Evolutionary conservation across 2,329 filamentous ascomycete species (phyloP).

Genomic region (Colletotrichum gigasporum): DNA sequence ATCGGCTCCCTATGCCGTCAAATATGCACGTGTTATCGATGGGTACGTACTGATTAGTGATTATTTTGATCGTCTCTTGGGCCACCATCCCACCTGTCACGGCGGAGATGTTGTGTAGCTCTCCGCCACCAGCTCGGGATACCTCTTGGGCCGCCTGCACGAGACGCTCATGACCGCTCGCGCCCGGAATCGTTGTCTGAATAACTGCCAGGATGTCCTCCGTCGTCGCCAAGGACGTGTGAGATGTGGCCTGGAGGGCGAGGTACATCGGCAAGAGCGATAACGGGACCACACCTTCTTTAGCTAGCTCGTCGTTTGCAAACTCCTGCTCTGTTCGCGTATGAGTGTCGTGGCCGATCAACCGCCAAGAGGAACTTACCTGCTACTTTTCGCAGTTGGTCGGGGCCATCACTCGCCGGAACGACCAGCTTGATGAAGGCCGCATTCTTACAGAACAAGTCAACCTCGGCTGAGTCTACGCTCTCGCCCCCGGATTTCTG

Average conservation of each 20-base stretch:
- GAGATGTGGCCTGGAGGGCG: slow-evolving; percentile 65
- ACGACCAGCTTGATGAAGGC: slow-evolving; percentile 91
- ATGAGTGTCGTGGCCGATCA: too few relatives aligned
- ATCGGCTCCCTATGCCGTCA: slow-evolving; percentile 72
- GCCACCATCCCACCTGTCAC: slow-evolving; percentile 90
- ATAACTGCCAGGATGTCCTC: slow-evolving; percentile 63
- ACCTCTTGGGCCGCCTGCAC: slow-evolving; percentile 70
- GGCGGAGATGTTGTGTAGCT: slow-evolving; percentile 92
- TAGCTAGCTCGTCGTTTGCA: slow-evolving; percentile 62
- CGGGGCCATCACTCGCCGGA: slow-evolving; percentile 51
- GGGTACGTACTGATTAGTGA: slow-evolving; percentile 77
- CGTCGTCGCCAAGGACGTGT: slow-evolving; percentile 53
- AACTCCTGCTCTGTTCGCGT: slow-evolving; percentile 59
- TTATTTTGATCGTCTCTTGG: slow-evolving; percentile 95
- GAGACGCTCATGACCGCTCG: slow-evolving; percentile 59
- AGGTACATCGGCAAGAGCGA: slow-evolving; percentile 77
- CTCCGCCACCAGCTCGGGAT: slow-evolving; percentile 80
- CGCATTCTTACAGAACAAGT: slow-evolving; percentile 94
- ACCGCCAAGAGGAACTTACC: slow-evolving; percentile 55
- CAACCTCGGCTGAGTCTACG: slow-evolving; percentile 79
- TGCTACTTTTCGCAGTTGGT: slow-evolving; percentile 61
- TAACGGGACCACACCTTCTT: slow-evolving; percentile 57
- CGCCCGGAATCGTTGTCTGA: slow-evolving; percentile 54
- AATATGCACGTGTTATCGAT: slow-evolving; percentile 78
- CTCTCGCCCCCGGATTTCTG: slow-evolving; percentile 55